Base-by-base conservation (phyloP, 2,329 filamentous ascomycete species). In the Aspergillus novofumigatus region DNA sequence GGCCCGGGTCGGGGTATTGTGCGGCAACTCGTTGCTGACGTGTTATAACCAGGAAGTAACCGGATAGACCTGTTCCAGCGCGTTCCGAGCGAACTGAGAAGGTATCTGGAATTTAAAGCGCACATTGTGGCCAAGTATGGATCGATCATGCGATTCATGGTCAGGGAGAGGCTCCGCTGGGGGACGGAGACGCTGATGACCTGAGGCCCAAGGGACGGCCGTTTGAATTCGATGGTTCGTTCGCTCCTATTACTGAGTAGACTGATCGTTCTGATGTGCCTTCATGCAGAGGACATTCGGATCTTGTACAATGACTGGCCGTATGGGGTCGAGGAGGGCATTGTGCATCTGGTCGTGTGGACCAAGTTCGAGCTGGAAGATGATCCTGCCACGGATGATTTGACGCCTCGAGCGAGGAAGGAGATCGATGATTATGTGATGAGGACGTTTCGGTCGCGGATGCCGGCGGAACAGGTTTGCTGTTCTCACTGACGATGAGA, bases 281-380 rank as follows among this genome's bases (percentile, higher is more conserved):
- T 28, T 42, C 14, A 11, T 38, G 45, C 59, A 81, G 80, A 77
- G 49, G 88, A 94, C 67, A 76, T 87, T 66, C 91, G 86, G 72
- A 86, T 96, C 50, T 73, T 96, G 44, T 85, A 83, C 75, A 97
- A 97, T 69, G 92, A 97, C 80, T 97, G 92, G 90, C 93, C 93
- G 0, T 97, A 97, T 68, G 92, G 91, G 0, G 80, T 97, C 53
- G 91, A 94, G 65, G 69, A 78, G 49, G 81, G 83, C 52, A 92
- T 96, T 62, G 83, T 90, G 17, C 93, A 97, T 71, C 79, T 97
- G 2, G 90, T 96, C 4, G 86, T 96, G 11, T 97, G 93, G 93
- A 94, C 90, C 50, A 96, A 96, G 74, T 96, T 96, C 68, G 80
- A 83, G 50, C 78, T 97, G 25, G 81, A 86, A 53, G 89, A 92